Conservation (phyloP, 495 filamentous ascomycete genomes). For the Mycothermus thermophilus region DNA sequence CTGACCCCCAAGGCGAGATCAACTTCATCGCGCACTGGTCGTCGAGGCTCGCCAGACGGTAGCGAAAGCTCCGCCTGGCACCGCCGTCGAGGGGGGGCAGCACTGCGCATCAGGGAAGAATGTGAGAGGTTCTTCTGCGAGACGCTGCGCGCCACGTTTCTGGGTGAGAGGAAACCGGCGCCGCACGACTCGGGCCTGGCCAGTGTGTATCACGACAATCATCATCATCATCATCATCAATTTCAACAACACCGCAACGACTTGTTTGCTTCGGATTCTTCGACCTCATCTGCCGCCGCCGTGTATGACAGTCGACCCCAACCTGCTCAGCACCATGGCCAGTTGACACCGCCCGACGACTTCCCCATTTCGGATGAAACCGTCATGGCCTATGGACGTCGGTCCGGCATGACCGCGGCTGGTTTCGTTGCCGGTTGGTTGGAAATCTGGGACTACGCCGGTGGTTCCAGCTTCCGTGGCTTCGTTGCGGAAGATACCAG, state of each 20-base stretch:
- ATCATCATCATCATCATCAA: constrained; percentile 9
- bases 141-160: constrained; percentile 79
- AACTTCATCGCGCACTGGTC: constrained; percentile 18
- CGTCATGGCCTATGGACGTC: constrained; percentile 6
- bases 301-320: constrained; percentile 14
- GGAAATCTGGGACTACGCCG: constrained; percentile 81
- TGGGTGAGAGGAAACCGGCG: constrained; percentile 77
- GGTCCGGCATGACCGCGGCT: constrained; percentile 3
- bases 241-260: constrained; percentile 4
- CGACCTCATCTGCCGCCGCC: no score
- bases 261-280: no score
- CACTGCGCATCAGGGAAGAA: constrained; percentile 92
- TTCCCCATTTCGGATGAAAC: constrained; percentile 14
- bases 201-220: constrained; percentile 41
- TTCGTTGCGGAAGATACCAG: constrained; percentile 50
- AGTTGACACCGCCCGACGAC: constrained; percentile 31
- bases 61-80: constrained; percentile 24
- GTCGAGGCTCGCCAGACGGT: constrained; percentile 9
- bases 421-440: constrained; percentile 37
- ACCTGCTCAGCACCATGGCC: constrained; percentile 16
- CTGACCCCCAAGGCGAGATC: constrained; percentile 38
- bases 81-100: constrained; percentile 68
- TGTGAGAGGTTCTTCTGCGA: constrained; percentile 99
- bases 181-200: constrained; percentile 60
- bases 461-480: constrained; percentile 68